Evolutionary conservation across 192 early-diverging fungal species (phyloP).

Genomic region (Fimicolochytrium jonesii): DNA sequence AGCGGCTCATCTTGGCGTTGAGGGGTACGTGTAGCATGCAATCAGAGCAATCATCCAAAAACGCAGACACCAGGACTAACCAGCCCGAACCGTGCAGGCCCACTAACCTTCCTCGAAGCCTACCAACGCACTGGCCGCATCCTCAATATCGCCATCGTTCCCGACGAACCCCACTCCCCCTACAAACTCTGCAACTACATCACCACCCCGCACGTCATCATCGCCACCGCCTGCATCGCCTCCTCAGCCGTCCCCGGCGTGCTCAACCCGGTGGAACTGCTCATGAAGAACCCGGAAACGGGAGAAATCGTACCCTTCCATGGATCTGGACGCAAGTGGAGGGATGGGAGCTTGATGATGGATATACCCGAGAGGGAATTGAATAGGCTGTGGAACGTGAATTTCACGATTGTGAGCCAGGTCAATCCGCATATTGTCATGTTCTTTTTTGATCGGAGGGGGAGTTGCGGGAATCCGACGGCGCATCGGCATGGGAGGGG

Average conservation of each 20-base stretch:
- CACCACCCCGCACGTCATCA: conserved; percentile 69
- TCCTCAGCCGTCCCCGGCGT: conserved; percentile 81
- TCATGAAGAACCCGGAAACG: conserved; percentile 58
- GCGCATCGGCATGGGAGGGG: conserved; percentile 65
- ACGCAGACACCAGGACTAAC: not conserved
- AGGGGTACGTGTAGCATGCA: conserved; percentile 18
- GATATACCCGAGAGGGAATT: conserved; percentile 68
- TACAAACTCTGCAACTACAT: conserved; percentile 86
- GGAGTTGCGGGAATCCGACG: conserved; percentile 70
- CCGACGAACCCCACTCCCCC: conserved; percentile 67
- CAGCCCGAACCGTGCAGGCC: conserved; percentile 43
- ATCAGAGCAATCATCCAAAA: not conserved
- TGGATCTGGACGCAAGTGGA: conserved; percentile 67
- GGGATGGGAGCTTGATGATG: conserved; percentile 83
- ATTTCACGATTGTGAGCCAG: conserved; percentile 80
- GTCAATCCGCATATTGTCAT: conserved; percentile 83
- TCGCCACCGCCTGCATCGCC: conserved; percentile 86
- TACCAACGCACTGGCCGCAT: conserved; percentile 82
- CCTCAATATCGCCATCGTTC: conserved; percentile 78
- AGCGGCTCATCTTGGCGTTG: conserved; percentile 23
- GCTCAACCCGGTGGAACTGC: conserved; percentile 74
- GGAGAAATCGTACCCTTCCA: conserved; percentile 68
- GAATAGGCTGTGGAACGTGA: conserved; percentile 76
- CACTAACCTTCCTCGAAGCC: conserved; percentile 87
- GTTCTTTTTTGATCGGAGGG: conserved; percentile 82